Evolutionary conservation across 2,329 filamentous ascomycete species (phyloP), one percentile per base, ranked within the genome.

Genomic region (Stachybotrys elegans): DNA sequence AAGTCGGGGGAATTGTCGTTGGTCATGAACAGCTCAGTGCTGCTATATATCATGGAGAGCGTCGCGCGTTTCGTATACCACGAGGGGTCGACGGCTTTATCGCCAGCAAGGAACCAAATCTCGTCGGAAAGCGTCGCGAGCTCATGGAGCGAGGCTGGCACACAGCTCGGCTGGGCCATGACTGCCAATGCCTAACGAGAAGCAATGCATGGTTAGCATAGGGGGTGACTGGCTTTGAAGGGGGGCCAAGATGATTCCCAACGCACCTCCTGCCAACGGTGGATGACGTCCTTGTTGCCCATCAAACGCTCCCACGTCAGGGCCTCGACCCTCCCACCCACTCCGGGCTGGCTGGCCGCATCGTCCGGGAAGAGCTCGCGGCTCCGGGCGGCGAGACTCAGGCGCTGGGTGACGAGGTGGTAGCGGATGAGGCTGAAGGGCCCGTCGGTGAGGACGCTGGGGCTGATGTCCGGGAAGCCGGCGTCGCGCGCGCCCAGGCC

Each of bases 21-120:
- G 19, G 90, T 96, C 90, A 97, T 96, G 68, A 91, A 95, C 5
- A 96, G 72, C 67, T 98, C 93, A 44, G 84, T 78, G 25, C 83
- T 81, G 42, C 88, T 88, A 55, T 81, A 82, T 34, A 78, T 71
- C 53, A 75, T 66, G 25, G 77, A 76, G 9, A 81, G 63, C 17
- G 72, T 73, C 4, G 70, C 76, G 40, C 78, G 75, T 59, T 81
- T 81, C 45, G 76, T 71, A 58, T 98, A 98, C 93, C 93, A 98
- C 5, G 82, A 84, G 4, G 81, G 78, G 64, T 97, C 91, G 48
- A 96, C 87, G 19, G 83, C 78, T 19, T 70, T 73, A 64, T 97
- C 93, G 41, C 89, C 88, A 0, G 92, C 81, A 4, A 95, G 79
- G 58, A 86, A 90, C 76, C 86, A 88, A 42, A 98, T 94, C 64